These are phyloP conservation scores for Kandelia obovata DNA, from an alignment of 345 rosid genomes.

Conservation along the genomic window DNA sequence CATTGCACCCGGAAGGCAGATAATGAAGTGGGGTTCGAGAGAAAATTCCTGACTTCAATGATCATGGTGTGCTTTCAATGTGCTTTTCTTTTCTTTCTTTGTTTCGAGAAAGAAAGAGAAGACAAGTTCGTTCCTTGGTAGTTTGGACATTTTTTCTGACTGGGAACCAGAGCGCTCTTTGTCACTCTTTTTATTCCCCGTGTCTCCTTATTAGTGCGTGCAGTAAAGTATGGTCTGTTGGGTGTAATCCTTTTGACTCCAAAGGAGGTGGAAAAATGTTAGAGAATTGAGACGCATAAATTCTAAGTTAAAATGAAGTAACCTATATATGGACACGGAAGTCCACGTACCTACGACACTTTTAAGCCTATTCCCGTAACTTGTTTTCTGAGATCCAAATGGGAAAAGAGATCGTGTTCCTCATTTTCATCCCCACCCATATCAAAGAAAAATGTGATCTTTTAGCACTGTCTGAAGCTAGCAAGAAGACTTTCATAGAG, in stretches of 20 bases:
- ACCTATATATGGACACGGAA: conserved; percentile 42
- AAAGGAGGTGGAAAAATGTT: conserved; percentile 6
- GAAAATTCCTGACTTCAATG: not conserved
- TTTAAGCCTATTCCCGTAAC: conserved; percentile 13
- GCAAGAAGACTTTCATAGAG: conserved; percentile 21
- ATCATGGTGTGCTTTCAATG: not conserved
- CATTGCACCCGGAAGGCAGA: conserved; percentile 91
- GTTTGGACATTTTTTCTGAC: conserved; percentile 23
- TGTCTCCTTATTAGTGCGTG: no score
- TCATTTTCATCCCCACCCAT: not conserved
- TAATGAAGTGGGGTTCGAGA: conserved; percentile 25
- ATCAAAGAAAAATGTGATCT: conserved; percentile 4
- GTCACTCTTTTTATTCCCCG: conserved; percentile 11
- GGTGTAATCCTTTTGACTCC: conserved; percentile 28
- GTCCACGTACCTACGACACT: conserved; percentile 44
- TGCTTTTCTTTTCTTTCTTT: conserved; percentile 15
- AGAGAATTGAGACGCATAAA: conserved; percentile 14
- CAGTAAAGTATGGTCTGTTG: not conserved
- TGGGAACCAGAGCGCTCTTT: conserved; percentile 20
- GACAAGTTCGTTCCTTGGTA: conserved; percentile 7
- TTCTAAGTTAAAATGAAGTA: conserved; percentile 44
- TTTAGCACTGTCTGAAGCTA: not conserved
- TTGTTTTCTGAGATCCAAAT: conserved; percentile 19
- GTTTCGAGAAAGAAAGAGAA: conserved; percentile 13
- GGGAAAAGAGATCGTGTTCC: conserved; percentile 14